Conservation (phyloP, 108 stramenopile species). For the Nitzschia palea region DNA sequence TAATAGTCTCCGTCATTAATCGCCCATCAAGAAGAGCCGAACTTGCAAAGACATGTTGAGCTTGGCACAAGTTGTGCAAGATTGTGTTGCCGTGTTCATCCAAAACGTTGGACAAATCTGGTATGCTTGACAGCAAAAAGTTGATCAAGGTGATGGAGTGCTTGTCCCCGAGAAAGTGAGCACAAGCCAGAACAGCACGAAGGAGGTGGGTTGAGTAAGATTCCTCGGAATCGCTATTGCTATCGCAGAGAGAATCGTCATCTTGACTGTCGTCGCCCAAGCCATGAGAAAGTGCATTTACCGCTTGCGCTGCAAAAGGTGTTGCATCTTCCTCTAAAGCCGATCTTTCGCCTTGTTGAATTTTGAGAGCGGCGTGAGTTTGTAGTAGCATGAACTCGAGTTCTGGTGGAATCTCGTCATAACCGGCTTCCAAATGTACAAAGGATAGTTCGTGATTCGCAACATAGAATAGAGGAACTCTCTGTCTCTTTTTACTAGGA, state of each 20-base stretch:
- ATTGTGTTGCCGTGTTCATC: neutral
- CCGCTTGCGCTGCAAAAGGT: no score
- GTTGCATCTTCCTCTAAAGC: no score
- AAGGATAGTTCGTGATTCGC: conserved; percentile 5
- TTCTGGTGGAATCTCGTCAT: neutral
- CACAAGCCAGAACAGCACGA: neutral
- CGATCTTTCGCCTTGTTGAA: conserved; percentile 3
- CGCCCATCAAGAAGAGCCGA: neutral
- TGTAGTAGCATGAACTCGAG: conserved; percentile 2
- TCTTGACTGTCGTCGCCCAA: neutral
- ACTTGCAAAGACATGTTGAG: neutral
- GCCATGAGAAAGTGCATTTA: neutral
- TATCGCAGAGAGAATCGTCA: neutral
- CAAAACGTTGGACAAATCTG: neutral
- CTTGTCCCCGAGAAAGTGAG: conserved; percentile 4
- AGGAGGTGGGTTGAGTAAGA: neutral
- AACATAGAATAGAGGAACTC: conserved; percentile 7
- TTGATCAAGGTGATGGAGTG: neutral
- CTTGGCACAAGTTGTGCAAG: neutral
- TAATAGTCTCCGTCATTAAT: conserved; percentile 5
- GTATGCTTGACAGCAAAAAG: neutral
- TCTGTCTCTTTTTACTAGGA: neutral
- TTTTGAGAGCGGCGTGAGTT: conserved; percentile 1
- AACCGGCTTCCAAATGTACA: neutral
- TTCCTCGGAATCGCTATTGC: neutral